Conservation (phyloP, 768 basidiomycete genomes). For the Lactarius psammicola region DNA sequence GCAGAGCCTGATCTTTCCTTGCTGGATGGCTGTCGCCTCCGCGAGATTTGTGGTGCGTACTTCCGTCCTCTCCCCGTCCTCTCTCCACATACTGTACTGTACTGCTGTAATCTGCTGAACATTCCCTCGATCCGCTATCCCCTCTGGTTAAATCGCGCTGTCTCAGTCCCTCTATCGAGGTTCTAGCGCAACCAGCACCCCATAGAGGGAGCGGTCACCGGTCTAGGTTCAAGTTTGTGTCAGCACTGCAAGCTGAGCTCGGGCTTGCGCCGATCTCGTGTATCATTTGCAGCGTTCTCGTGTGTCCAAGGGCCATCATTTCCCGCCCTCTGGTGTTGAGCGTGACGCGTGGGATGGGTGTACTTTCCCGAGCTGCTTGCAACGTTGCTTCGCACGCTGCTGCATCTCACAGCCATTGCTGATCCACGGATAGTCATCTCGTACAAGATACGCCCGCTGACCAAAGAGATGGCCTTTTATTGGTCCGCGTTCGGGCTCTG, state of each 20-base stretch:
- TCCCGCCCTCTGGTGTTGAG: not conserved
- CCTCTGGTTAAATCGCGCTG: too few species aligned
- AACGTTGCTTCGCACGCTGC: conserved; percentile 69
- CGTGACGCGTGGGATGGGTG: conserved; percentile 47
- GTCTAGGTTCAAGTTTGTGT: too few species aligned
- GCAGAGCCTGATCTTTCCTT: too few species aligned
- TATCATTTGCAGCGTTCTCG: conserved; percentile 82
- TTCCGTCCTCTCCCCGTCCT: too few species aligned
- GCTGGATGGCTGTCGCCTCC: too few species aligned
- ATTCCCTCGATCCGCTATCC: too few species aligned
- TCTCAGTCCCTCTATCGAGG: too few species aligned
- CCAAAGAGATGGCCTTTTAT: conserved; percentile 71
- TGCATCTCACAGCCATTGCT: conserved; percentile 55
- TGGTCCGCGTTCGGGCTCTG: conserved; percentile 81
- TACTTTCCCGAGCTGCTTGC: conserved; percentile 84
- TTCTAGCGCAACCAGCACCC: too few species aligned
- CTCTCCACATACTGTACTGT: too few species aligned
- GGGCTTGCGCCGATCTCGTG: conserved; percentile 47
- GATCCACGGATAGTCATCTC: conserved; percentile 55
- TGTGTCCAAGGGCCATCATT: conserved; percentile 39
- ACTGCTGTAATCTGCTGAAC: too few species aligned
- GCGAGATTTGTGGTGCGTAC: too few species aligned
- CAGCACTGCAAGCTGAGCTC: conserved; percentile 43
- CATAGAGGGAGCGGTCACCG: too few species aligned
- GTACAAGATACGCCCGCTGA: conserved; percentile 71